Percentiles rank a stretch among this genome's conserved stretches.
phyloP scores from a whole-genome alignment of 1,139 yeast genomes.

The Protomyces inundatus region DNA sequence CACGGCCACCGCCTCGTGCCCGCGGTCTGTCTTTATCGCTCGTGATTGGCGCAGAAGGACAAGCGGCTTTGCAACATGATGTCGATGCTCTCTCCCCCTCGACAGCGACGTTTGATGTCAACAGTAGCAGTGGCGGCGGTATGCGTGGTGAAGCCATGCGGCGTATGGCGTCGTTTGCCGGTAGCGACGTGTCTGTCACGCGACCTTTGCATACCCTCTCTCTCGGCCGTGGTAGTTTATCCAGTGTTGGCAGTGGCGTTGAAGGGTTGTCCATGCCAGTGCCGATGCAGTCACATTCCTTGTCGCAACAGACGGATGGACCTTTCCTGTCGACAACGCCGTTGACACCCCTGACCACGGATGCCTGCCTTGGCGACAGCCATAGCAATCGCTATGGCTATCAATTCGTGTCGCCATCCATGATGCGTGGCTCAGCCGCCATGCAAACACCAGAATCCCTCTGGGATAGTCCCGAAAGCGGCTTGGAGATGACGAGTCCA shows the following conservation, averaged over 20 bases:
- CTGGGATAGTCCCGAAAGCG: neutral
- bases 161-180: constrained; percentile 20
- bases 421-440: neutral
- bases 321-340: neutral
- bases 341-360: constrained; percentile 7
- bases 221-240: neutral
- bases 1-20: neutral
- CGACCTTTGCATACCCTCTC: constrained; percentile 1
- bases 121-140: neutral
- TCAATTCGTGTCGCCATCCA: constrained; percentile 2
- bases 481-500: neutral
- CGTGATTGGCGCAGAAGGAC: constrained; percentile 14
- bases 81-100: neutral
- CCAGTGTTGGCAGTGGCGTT: no score
- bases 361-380: neutral
- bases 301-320: constrained; percentile 17
- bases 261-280: no score
- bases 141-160: constrained; percentile 5
- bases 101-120: neutral
- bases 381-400: no score
- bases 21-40: constrained; percentile 2
- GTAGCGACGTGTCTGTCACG: constrained; percentile 16
- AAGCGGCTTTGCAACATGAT: constrained; percentile 3
- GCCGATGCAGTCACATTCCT: neutral
- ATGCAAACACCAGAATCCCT: constrained; percentile 17